Conservation (phyloP, 768 basidiomycete species). For the Flagelloscypha sp. region DNA sequence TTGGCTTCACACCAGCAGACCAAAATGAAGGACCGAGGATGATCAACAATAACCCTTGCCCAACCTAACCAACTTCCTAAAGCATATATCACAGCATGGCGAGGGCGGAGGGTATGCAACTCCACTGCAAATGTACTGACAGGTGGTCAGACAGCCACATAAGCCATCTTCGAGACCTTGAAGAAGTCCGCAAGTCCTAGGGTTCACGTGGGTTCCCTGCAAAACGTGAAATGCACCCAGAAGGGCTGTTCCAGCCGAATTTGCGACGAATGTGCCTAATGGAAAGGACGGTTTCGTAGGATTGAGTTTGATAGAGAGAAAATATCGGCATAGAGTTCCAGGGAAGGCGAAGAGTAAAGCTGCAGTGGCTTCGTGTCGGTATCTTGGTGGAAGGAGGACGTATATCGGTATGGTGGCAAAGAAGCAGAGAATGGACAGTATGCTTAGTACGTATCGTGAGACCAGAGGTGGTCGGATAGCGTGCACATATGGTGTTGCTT, state of each 20-base stretch:
- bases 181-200: slow-evolving; percentile 58
- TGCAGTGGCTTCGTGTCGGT: slow-evolving; percentile 75
- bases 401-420: slow-evolving; percentile 72
- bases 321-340: slow-evolving; percentile 78
- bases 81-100: slow-evolving; percentile 63
- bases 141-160: slow-evolving; percentile 91
- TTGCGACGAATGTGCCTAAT: slow-evolving; percentile 71
- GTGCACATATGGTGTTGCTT: slow-evolving; percentile 31
- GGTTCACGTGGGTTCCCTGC: slow-evolving; percentile 38
- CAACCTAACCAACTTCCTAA: slow-evolving; percentile 56
- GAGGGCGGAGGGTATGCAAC: slow-evolving; percentile 43
- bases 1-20: slow-evolving; percentile 35
- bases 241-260: slow-evolving; percentile 74
- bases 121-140: slow-evolving; percentile 91
- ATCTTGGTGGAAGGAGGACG: slow-evolving; percentile 58
- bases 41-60: slow-evolving; percentile 62
- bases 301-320: slow-evolving; percentile 70
- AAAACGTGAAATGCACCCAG: slow-evolving; percentile 67
- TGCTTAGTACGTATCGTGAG: slow-evolving; percentile 43
- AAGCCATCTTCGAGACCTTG: slow-evolving; percentile 87
- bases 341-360: slow-evolving; percentile 87
- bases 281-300: slow-evolving; percentile 53
- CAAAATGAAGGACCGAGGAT: slow-evolving; percentile 65
- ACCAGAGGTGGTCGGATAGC: slow-evolving; percentile 30
- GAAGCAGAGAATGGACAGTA: slow-evolving; percentile 58